Evolutionary conservation across 2,329 filamentous ascomycete genomes (phyloP).

Genomic region (Penicillium hordei): DNA sequence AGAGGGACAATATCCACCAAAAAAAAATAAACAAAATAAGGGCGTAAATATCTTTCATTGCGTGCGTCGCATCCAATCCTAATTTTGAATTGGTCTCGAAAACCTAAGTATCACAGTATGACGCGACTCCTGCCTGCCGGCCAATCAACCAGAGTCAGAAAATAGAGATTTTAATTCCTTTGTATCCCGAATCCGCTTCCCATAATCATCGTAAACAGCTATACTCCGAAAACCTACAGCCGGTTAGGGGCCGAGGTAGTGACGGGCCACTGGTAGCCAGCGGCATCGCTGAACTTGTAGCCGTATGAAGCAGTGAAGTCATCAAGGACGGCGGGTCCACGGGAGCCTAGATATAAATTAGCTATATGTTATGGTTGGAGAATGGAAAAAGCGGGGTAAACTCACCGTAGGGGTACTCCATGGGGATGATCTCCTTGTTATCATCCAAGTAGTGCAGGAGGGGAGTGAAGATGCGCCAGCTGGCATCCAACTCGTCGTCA

Average conservation of each 20-base stretch:
- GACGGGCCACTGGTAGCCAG: constrained; percentile 92
- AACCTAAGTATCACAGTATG: constrained; percentile 13
- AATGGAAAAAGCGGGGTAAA: constrained; percentile 10
- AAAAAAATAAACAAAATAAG: neutral
- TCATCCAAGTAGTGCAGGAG: constrained; percentile 97
- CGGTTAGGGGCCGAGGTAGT: constrained; percentile 71
- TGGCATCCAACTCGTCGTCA: constrained; percentile 94
- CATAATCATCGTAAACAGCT: constrained; percentile 29
- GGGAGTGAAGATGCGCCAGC: constrained; percentile 98
- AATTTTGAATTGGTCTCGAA: constrained; percentile 5
- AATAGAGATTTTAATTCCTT: constrained; percentile 28
- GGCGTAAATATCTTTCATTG: constrained; percentile 17
- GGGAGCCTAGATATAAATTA: constrained; percentile 66
- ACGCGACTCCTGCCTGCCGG: constrained; percentile 16
- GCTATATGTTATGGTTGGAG: neutral
- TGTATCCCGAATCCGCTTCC: constrained; percentile 21
- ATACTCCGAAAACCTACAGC: constrained; percentile 58
- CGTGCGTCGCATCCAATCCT: constrained; percentile 15
- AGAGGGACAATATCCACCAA: neutral
- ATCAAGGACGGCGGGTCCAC: constrained; percentile 91
- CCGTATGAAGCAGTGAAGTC: constrained; percentile 98
- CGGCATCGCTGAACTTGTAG: constrained; percentile 97
- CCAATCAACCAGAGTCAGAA: constrained; percentile 7
- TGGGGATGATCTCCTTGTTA: constrained; percentile 98
- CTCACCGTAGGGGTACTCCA: constrained; percentile 99